phyloP scores from a whole-genome alignment of 2,329 filamentous ascomycete genomes.

The Hypoxylon sp. region DNA sequence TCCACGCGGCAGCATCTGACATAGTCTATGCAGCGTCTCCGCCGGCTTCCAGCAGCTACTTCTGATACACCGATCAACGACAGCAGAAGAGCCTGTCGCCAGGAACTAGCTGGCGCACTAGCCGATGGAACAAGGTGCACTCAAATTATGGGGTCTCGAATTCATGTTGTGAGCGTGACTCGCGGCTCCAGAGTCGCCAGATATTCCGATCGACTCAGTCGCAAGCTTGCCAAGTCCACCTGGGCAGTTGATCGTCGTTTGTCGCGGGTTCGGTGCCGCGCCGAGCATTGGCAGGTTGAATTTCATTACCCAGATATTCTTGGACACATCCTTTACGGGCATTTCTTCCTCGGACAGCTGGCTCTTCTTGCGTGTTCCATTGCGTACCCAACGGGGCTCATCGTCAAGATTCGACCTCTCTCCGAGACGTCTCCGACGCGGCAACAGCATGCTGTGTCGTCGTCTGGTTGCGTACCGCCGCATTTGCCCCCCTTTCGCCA shows the following conservation, averaged over 20 bases:
- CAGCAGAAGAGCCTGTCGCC: constrained; percentile 8
- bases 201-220: constrained; percentile 32
- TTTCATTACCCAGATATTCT: constrained; percentile 30
- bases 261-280: constrained; percentile 31
- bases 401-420: constrained; percentile 26
- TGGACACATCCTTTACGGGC: constrained; percentile 24
- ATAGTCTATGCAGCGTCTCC: constrained; percentile 16
- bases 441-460: constrained; percentile 36
- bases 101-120: constrained; percentile 22
- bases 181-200: constrained; percentile 11
- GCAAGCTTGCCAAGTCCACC: constrained; percentile 35
- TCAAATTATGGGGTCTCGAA: constrained; percentile 12
- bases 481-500: constrained; percentile 29
- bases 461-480: constrained; percentile 36
- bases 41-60: constrained; percentile 4
- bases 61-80: constrained; percentile 6
- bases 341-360: constrained; percentile 23
- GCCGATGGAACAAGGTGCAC: constrained; percentile 16
- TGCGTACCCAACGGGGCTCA: constrained; percentile 34
- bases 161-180: constrained; percentile 15
- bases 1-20: constrained; percentile 21
- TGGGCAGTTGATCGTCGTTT: constrained; percentile 34
- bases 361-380: constrained; percentile 24
- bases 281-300: constrained; percentile 38
- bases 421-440: constrained; percentile 34